Percentiles rank a stretch among this genome's conserved stretches.
Conservation (phyloP, 2,329 filamentous ascomycete genomes). For the Sporothrix variecibatus region DNA sequence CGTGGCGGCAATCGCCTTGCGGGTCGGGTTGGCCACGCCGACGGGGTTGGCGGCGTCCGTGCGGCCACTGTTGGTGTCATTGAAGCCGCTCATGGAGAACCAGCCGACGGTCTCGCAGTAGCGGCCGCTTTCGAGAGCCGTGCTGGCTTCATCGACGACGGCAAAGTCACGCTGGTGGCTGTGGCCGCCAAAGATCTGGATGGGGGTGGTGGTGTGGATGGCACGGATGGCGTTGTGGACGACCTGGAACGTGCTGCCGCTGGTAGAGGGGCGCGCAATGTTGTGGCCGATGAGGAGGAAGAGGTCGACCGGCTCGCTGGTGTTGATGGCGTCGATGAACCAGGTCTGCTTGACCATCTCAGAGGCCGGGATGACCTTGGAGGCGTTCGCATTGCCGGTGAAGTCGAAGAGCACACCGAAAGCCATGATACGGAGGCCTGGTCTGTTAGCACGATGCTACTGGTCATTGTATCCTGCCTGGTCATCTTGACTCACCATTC, state of each 20-base stretch:
- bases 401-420: conserved; percentile 51
- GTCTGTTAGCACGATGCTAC: neutral
- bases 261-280: conserved; percentile 50
- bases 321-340: conserved; percentile 61
- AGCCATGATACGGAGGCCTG: conserved; percentile 47
- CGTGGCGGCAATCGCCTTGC: conserved; percentile 40
- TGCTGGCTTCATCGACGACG: conserved; percentile 62
- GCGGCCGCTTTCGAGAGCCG: conserved; percentile 62
- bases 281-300: conserved; percentile 68
- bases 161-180: conserved; percentile 66
- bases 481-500: conserved; percentile 31
- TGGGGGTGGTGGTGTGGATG: conserved; percentile 56
- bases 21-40: conserved; percentile 44
- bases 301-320: conserved; percentile 58
- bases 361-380: conserved; percentile 59
- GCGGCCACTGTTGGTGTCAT: conserved; percentile 47
- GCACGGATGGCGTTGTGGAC: conserved; percentile 61
- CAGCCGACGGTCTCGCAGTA: conserved; percentile 71
- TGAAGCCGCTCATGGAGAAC: conserved; percentile 64
- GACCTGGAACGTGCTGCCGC: conserved; percentile 46
- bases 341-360: conserved; percentile 56
- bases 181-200: conserved; percentile 68
- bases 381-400: conserved; percentile 61
- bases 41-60: conserved; percentile 40
- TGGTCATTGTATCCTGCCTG: neutral